A percentile compares a stretch with the other conserved stretches of the same genome.
These are phyloP conservation scores for Lepidopterella palustris DNA, from an alignment of 495 filamentous ascomycete genomes.

Conservation along the genomic window DNA sequence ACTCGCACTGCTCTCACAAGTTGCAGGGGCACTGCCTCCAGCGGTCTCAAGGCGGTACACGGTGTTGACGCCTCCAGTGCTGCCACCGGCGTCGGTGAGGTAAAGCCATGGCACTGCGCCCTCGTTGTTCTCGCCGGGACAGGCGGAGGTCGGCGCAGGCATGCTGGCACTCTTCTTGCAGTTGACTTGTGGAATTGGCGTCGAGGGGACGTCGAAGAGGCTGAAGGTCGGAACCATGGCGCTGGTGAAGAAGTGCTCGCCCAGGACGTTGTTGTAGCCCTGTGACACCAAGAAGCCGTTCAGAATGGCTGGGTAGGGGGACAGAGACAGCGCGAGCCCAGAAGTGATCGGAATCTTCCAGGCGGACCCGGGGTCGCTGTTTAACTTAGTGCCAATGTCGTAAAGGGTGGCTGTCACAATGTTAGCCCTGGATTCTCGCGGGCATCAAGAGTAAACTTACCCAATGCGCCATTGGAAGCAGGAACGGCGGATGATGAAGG, in stretches of 20 bases:
- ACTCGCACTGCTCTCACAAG: constrained; percentile 7
- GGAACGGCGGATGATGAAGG: constrained; percentile 14
- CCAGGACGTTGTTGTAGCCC: constrained; percentile 22
- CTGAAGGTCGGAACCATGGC: constrained; percentile 19
- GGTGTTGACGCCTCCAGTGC: constrained; percentile 22
- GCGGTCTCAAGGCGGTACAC: constrained; percentile 30
- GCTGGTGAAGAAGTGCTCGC: constrained; percentile 27
- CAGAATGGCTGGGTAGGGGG: neutral
- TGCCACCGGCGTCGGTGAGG: constrained; percentile 15
- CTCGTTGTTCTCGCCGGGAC: constrained; percentile 15
- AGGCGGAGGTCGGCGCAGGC: constrained; percentile 18
- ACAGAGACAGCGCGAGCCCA: constrained; percentile 20
- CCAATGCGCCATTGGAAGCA: constrained; percentile 17
- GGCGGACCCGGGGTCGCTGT: constrained; percentile 14
- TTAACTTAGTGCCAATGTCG: constrained; percentile 21
- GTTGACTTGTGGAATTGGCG: constrained; percentile 17
- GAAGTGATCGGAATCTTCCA: constrained; percentile 21
- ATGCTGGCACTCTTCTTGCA: constrained; percentile 19
- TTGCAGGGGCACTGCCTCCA: constrained; percentile 22
- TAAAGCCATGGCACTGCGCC: constrained; percentile 23
- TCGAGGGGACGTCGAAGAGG: constrained; percentile 7
- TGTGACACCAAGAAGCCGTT: constrained; percentile 6
- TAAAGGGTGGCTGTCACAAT: constrained; percentile 17
- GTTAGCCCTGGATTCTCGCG: constrained; percentile 4
- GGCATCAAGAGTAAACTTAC: constrained; percentile 10